Evolutionary conservation across 2,329 filamentous ascomycete species (phyloP), one percentile per base, ranked within the genome.

Genomic region (Phaeosphaeria sp.): DNA sequence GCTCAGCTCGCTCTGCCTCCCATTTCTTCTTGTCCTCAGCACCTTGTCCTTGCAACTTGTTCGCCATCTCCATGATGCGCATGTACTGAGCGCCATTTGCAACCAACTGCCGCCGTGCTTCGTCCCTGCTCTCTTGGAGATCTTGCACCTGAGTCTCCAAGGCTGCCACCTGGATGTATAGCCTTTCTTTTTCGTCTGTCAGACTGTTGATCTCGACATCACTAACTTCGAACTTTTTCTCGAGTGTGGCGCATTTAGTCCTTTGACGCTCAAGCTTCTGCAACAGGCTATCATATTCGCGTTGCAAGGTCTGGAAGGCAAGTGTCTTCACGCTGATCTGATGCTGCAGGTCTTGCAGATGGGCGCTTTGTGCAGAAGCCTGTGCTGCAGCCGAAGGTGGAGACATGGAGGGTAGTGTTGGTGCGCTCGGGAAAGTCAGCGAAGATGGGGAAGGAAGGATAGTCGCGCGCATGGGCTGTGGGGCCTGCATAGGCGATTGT

Each of bases 271-370:
- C 81, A 21, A 83, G 80, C 24, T 82, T 84, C 20, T 83, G 78
- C 3, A 86, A 77, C 3, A 86, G 75, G 46, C 78, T 79, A 52
- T 84, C 79, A 64, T 86, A 83, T 68, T 86, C 84, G n/a, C 77
- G 76, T 64, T 85, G 83, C 6, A 86, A 74, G 1, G 81, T 84
- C 58, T 83, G 81, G 21, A 84, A 77, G 13, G 81, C 80, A 18
- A 85, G 73, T 4, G 83, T 82, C 61, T 85, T 84, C 55, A 84
- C 74, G 17, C 80, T 83, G 39, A 85, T 77, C 66, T 85, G 82
- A 64, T 84, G 83, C 62, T 85, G 84, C 7, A 86, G 75, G 49
- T 83, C 80, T 49, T 81, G 78, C 20, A 83, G 70, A 54, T 82
- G 79, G 17, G 73, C 72, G 18, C 68, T 62, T 39, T 79, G 77